A percentile compares a stretch with the other conserved stretches of the same genome.
Conservation (phyloP, 148 eudicot species). For the Dianthus caryophyllus region DNA sequence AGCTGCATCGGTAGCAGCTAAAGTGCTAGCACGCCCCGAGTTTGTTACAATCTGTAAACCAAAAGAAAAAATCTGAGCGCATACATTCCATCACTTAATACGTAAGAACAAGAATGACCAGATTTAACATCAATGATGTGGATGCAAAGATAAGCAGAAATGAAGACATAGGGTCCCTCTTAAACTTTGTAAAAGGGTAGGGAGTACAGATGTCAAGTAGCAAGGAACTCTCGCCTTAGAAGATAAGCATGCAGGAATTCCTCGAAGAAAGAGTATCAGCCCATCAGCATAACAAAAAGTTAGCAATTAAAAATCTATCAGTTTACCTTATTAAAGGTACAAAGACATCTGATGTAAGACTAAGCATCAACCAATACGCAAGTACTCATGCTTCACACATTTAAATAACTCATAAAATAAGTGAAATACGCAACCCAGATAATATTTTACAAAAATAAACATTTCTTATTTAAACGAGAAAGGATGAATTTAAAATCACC, state of each 20-base stretch:
- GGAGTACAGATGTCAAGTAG: background rate
- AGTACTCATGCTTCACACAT: background rate
- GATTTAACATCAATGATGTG: background rate
- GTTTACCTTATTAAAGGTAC: background rate
- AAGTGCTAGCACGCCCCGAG: conserved; percentile 94
- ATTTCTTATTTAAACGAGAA: background rate
- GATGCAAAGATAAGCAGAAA: background rate
- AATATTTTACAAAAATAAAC: background rate
- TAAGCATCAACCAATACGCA: background rate
- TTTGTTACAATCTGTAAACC: conserved; percentile 74
- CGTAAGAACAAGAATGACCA: background rate
- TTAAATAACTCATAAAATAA: background rate
- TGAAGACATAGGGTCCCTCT: background rate
- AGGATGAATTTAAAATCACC: background rate
- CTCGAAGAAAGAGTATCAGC: background rate
- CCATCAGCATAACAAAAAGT: background rate
- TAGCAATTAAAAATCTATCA: background rate
- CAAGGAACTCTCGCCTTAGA: background rate
- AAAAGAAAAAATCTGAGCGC: background rate
- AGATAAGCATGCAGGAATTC: background rate
- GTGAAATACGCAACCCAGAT: background rate
- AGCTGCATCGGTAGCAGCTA: conserved; percentile 98
- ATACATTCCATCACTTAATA: background rate
- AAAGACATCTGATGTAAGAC: background rate
- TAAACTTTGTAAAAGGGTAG: background rate